Evolutionary conservation across 208 protist species (phyloP), one percentile per base, ranked within the genome.

Genomic region (Trypanosoma mega): DNA sequence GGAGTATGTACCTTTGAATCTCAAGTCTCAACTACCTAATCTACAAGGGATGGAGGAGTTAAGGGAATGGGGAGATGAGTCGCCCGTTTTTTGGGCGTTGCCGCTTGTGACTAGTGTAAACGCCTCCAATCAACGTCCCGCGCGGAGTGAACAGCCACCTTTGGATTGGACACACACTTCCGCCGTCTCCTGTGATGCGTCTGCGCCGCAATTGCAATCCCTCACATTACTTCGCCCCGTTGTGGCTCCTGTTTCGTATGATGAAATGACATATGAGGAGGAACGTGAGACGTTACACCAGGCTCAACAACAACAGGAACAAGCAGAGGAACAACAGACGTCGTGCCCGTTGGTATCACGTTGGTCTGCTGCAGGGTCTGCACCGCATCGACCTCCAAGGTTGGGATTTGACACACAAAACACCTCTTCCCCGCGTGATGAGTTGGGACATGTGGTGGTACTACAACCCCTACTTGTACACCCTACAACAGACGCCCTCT

Each of bases 211-310:
- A 33, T 12, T 51, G n/a, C 41, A 52, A 18, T 62, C 56, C n/a
- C 7, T 52, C n/a, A 62, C 56, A 16, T 37, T 49, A 18, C 52
- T 1, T 18, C 14, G 30, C 5, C 41, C 24, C 24, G 29, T 45
- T 16, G 11, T 20, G 1, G 27, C 26, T 24, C 30, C 30, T 51
- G n/a, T 62, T 1, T 52, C 43, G 8, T 50, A 27, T 0, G 30
- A 41, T 39, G 56, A 62, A 23, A 52, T 62, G 56, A 52, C 56
- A 52, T 1, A 12, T 5, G 56, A 62, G 11, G 43, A 52, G 20
- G 29, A 62, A 18, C 23, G 27, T 4, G 27, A 16, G n/a, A 39
- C 34, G 34, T 8, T 62, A 33, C 44, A 51, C 18, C 36, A 49
- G 37, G 24, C 16, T 30, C 39, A 49, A 20, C 26, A 26, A 21